Conservation (phyloP, 83 land plant species). For the Larix sibirica region DNA sequence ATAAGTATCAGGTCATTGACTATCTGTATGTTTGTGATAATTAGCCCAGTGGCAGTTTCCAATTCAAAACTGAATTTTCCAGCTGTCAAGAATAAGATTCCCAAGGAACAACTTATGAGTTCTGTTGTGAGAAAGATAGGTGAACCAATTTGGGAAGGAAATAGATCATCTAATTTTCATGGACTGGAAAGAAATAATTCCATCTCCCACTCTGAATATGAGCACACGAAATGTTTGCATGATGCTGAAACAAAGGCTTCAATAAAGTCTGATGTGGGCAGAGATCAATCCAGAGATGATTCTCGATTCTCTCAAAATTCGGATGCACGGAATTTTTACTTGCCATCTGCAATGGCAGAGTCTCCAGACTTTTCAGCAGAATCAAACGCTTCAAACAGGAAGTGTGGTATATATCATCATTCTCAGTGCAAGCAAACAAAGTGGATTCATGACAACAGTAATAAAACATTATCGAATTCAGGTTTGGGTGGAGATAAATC, state of each 20-base stretch:
- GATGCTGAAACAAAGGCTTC: background rate
- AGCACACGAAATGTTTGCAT: background rate
- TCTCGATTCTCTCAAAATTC: background rate
- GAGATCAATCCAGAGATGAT: background rate
- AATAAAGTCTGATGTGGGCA: background rate
- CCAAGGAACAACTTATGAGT: background rate
- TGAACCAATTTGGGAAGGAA: background rate
- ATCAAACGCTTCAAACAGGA: too few relatives aligned
- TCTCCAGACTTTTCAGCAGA: too few relatives aligned
- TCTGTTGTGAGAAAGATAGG: background rate
- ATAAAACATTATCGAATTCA: background rate
- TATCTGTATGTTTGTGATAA: background rate
- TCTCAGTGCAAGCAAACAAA: background rate
- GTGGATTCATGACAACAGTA: slow-evolving; percentile 1
- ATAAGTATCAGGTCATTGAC: background rate
- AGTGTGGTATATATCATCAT: too few relatives aligned
- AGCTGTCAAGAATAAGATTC: background rate
- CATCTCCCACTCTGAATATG: background rate
- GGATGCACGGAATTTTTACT: background rate
- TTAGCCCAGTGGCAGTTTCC: background rate
- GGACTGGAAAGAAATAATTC: background rate
- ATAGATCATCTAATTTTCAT: background rate
- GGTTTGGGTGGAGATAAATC: background rate
- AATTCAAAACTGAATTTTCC: background rate
- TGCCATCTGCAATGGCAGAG: background rate